Conservation (phyloP, 345 rosid species). For the Gossypium ekmanianum region DNA sequence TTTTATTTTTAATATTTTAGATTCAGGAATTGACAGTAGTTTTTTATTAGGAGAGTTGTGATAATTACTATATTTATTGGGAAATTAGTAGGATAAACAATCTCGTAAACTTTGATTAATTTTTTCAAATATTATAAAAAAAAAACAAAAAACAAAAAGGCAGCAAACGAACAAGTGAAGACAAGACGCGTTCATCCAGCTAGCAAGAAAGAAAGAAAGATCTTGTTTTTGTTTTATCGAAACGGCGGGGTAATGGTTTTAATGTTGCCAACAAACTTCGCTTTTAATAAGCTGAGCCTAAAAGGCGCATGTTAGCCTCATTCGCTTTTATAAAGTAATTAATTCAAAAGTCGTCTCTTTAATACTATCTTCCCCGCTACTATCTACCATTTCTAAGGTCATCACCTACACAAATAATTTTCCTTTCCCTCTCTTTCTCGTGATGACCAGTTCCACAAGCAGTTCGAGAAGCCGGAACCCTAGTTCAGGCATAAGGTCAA, state of each 20-base stretch:
- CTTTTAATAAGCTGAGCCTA: too few species aligned
- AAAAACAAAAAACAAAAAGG: too few species aligned
- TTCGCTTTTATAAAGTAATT: conserved; percentile 13
- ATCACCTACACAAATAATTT: not conserved
- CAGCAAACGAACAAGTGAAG: not conserved
- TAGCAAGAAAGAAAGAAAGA: not conserved
- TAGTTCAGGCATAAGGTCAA: conserved; percentile 34
- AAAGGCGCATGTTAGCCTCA: conserved; percentile 4
- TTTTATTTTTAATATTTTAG: not conserved
- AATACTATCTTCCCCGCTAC: not conserved
- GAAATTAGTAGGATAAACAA: not conserved
- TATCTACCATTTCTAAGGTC: conserved; percentile 22
- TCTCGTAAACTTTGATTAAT: not conserved
- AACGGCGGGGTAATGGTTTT: not conserved
- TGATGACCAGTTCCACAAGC: conserved; percentile 17
- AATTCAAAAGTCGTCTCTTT: not conserved
- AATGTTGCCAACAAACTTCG: too few species aligned
- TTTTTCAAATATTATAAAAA: not conserved
- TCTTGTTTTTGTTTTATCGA: not conserved
- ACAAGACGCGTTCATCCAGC: not conserved
- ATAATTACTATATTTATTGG: not conserved
- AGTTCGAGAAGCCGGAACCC: conserved; percentile 34
- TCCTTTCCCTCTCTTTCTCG: conserved; percentile 10
- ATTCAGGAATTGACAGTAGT: too few species aligned
- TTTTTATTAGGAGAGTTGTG: not conserved